Conservation (phyloP, 164 flowering plant species). For the Stephania cephalantha region DNA sequence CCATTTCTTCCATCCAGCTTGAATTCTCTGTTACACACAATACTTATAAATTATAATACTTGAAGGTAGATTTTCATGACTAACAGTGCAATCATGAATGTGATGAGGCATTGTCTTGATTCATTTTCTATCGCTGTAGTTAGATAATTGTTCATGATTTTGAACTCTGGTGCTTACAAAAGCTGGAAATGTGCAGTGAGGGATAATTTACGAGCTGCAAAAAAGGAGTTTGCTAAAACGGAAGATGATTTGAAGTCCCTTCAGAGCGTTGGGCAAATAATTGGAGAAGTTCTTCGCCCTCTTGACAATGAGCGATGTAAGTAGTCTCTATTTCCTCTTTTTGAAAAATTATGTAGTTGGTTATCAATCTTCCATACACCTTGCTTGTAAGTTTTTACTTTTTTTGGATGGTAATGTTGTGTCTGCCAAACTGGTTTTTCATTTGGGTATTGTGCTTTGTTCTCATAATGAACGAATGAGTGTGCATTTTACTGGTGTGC, state of each 20-base stretch:
- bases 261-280: constrained; percentile 93
- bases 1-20: no score
- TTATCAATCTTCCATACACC: background rate
- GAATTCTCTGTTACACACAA: no score
- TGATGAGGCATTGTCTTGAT: no score
- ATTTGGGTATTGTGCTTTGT: background rate
- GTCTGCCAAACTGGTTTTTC: background rate
- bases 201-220: constrained; percentile 55
- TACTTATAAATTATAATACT: no score
- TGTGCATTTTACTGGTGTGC: background rate
- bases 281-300: constrained; percentile 92
- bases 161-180: background rate
- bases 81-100: no score
- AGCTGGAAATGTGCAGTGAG: constrained; percentile 41
- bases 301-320: constrained; percentile 93
- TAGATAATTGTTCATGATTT: no score
- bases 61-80: no score
- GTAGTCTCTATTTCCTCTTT: constrained; percentile 1
- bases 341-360: background rate
- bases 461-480: background rate
- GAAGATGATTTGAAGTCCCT: constrained; percentile 96
- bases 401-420: background rate
- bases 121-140: no score
- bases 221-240: constrained; percentile 77
- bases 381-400: background rate